Evolutionary conservation across 805 yeast genomes (phyloP), one percentile per base, ranked within the genome.

Genomic region (Torulaspora franciscae): DNA sequence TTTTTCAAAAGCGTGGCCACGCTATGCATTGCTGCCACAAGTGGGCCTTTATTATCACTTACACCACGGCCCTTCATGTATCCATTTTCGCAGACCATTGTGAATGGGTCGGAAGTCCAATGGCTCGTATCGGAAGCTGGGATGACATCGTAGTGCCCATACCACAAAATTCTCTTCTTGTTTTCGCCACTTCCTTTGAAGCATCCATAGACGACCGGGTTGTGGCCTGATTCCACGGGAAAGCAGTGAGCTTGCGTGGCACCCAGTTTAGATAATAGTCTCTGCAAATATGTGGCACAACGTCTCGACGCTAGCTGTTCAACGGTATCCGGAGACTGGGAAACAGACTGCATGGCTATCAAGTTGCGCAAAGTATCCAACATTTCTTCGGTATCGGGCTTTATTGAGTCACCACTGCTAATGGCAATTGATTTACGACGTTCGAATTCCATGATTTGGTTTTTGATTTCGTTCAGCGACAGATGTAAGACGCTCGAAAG

Each of bases 61-160:
- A 84, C 93, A 46, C 99, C 99, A 60, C 99, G 75, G 1, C 91
- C 98, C 56, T 85, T 85, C 47, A 91, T 59, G 56, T 83, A 88
- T 0, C 98, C 98, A 61, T 91, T 83, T 47, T 76, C 74, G 3
- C 95, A 84, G 0, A 84, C 76, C 60, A 93, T 63, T 17, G 68
- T 66, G 61, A 84, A 93, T 0, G 98, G 98, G 50, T 83, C 81
- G 0, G 93, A 77, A 7, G 70, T 62, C 97, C 98, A 91, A 25
- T 71, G 71, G 5, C 71, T 72, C 17, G 70, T 67, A 40, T 73
- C 74, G 27, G 77, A 76, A 0, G 95, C 95, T 47, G 84, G 85
- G 32, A 91, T 88, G 23, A 91, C 96, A 66, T 91, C 99, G 61
- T 93, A 91, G 70, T 91, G 99, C 1, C 96, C 98, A 64, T 91